phyloP scores from a whole-genome alignment of 768 basidiomycete genomes.

The Boletus reticulatus region DNA sequence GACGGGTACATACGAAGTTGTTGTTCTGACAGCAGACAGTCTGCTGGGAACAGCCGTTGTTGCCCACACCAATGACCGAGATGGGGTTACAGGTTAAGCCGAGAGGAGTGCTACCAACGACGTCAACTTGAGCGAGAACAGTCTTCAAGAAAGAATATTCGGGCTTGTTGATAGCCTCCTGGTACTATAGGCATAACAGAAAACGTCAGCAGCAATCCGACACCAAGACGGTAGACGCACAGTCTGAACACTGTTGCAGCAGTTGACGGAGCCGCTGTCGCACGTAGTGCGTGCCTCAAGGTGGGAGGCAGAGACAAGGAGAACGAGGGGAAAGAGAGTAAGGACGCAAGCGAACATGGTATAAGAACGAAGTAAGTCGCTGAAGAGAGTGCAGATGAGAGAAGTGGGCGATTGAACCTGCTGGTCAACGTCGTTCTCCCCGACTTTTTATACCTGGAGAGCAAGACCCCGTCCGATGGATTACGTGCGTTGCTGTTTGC shows the following conservation, averaged over 20 bases:
- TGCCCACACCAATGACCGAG: background rate
- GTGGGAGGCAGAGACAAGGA: conserved; percentile 8
- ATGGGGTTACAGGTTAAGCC: background rate
- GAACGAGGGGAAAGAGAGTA: conserved; percentile 18
- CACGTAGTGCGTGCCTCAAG: conserved; percentile 10
- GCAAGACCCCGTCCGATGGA: background rate
- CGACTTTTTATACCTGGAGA: conserved; percentile 12
- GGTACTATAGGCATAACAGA: no score
- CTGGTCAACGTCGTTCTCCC: background rate
- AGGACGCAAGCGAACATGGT: conserved; percentile 19
- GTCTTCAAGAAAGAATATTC: no score
- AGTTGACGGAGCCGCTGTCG: background rate
- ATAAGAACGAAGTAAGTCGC: background rate
- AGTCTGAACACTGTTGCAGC: conserved; percentile 10
- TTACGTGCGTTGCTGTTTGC: conserved; percentile 1
- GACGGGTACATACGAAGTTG: background rate
- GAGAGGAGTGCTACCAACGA: background rate
- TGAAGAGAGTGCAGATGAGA: background rate
- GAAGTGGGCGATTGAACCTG: background rate
- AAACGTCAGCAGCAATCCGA: background rate
- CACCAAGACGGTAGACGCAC: background rate
- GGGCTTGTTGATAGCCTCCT: no score
- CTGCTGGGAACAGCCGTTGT: background rate
- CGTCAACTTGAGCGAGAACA: no score
- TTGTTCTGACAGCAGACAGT: conserved; percentile 8